Base-by-base conservation (phyloP, 2,329 filamentous ascomycete genomes). In the Septoria petroselini region DNA sequence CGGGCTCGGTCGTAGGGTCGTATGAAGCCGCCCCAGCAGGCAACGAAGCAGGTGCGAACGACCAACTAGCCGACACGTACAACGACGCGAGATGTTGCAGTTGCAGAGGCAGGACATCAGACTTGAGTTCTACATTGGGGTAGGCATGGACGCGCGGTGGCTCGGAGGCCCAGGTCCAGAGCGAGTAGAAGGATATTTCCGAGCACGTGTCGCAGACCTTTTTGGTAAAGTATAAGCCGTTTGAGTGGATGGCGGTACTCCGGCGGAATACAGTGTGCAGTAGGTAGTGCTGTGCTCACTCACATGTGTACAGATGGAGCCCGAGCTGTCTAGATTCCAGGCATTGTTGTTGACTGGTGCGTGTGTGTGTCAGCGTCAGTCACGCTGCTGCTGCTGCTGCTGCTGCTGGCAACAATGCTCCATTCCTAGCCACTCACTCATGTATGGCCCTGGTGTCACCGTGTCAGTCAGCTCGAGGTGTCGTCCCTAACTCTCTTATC, bases 271-370 rank as follows among this genome's bases (percentile, higher is more conserved):
- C 8, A 25, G 3, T 18, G 17, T 21, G 23, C 21, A 15, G 33
- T 44, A 40, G 29, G 3, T 8, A 7, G 14, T 21, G 7, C 14
- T 25, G 25, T 6, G 18, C 44, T 35, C 38, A 53, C 44, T 35
- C 38, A 53, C 53, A 27, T 50, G 50, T n/a, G 53, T 55, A 29
- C 53, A 55, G 21, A 53, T 48, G 2, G 21, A 39, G 14, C 53
- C 53, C n/a, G 46, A 50, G 33, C 35, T 29, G 41, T 55, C 53
- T 29, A 50, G n/a, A 23, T 50, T 49, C 53, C 53, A 55, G 18
- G 53, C 53, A 42, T 55, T 55, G 25, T 55, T 55, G 38, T 55
- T 55, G 23, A 52, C 53, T 55, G 14, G 3, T 8, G 30, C 7
- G 15, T 17, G 8, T n/a, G n/a, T n/a, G n/a, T n/a, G n/a, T n/a